Base-by-base conservation (phyloP, 352 stramenopile genomes). In the Phytopythium montanum region DNA sequence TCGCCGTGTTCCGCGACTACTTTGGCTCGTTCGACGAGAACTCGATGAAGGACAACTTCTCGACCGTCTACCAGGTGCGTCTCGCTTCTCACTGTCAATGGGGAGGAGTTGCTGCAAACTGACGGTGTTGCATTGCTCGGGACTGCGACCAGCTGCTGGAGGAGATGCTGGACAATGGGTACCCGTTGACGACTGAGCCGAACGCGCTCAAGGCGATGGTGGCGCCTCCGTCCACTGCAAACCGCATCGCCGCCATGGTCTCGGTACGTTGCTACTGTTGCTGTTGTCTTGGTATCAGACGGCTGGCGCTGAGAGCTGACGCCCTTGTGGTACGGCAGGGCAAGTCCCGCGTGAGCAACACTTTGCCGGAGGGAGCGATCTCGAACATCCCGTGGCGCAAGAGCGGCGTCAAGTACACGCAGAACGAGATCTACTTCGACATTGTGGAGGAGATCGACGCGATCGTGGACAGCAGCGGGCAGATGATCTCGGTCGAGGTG, bases 391-490 rank as follows among this genome's bases (percentile, higher is more conserved):
- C 97, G 25, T 99, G 97, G 97, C 81, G 97, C 64, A 98, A 98
- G 64, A 93, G 87, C 50, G 95, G 90, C 55, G 96, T 99, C 54
- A 88, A 88, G 48, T 99, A 99, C 73, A 91, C 84, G 52, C 85
- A 92, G 65, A 99, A 99, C 81, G 97, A 99, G 79, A 98, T 99
- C 53, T 99, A 99, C 74, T 96, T 99, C 61, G 97, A 99, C 71
- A 98, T 99, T 69, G 81, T 99, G 0, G 97, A 99, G 77, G 95
- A 98, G 71, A 91, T 99, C 31, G 95, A 99, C 76, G 92, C 93
- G n/a, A 99, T 99, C 72, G 70, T 99, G 23, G 91, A 97, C 68
- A 74, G 80, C 29, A 94, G 88, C 44, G 92, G 92, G 12, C 77
- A 82, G 44, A 92, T 99, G 57, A 87, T 99, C 55, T 97, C 90